These are phyloP conservation scores for Rhododendron ferrugineum DNA, from an alignment of 148 eudicot genomes.

Conservation along the genomic window DNA sequence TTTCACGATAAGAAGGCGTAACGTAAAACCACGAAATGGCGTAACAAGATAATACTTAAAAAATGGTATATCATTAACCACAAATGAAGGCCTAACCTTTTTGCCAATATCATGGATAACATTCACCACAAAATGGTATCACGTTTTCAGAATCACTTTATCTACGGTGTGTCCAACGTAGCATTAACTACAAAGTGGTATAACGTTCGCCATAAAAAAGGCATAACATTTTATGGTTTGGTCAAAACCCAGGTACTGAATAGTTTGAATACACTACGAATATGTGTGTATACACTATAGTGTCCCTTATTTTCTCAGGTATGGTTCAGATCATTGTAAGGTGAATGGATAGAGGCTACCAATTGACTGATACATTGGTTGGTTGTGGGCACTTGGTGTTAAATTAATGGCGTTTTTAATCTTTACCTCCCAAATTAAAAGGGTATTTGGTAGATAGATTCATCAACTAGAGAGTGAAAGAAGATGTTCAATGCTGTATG, in stretches of 20 bases:
- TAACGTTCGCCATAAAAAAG: too few relatives aligned
- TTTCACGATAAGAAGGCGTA: too few relatives aligned
- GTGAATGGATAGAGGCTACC: background rate
- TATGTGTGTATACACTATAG: background rate
- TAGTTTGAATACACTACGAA: background rate
- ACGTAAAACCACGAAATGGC: too few relatives aligned
- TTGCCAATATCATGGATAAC: too few relatives aligned
- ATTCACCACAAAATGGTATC: too few relatives aligned
- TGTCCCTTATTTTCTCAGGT: background rate
- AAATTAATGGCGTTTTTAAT: background rate
- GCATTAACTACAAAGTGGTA: too few relatives aligned
- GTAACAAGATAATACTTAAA: too few relatives aligned
- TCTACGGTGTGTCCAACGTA: too few relatives aligned
- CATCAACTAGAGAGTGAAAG: background rate
- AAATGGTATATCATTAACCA: too few relatives aligned
- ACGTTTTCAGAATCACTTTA: too few relatives aligned
- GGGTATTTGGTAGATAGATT: background rate
- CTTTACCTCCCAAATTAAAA: background rate
- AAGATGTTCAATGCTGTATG: background rate
- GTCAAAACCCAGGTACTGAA: constrained; percentile 14
- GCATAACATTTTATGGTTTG: too few relatives aligned
- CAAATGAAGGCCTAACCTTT: too few relatives aligned
- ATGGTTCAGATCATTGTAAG: background rate
- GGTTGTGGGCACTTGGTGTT: background rate
- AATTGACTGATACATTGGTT: background rate